phyloP scores from a whole-genome alignment of 345 rosid genomes.

The Lepidium africanum region DNA sequence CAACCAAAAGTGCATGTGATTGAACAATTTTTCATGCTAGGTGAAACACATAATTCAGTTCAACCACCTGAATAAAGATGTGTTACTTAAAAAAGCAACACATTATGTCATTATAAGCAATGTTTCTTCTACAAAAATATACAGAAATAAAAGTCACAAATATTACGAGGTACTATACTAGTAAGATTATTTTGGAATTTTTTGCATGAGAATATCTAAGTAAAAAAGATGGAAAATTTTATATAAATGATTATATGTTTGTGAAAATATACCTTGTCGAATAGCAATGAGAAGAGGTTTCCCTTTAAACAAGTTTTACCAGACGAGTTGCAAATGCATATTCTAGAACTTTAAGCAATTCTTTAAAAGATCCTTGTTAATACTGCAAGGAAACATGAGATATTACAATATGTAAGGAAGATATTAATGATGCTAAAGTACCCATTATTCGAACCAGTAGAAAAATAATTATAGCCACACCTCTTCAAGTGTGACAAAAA shows the following conservation, averaged over 20 bases:
- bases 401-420: background rate
- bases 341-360: conserved; percentile 61
- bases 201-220: background rate
- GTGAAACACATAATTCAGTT: conserved; percentile 69
- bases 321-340: conserved; percentile 86
- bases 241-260: background rate
- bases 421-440: conserved; percentile 35
- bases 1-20: background rate
- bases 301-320: conserved; percentile 88
- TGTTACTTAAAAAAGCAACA: conserved; percentile 32
- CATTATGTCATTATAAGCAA: conserved; percentile 42
- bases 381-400: background rate
- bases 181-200: conserved; percentile 31
- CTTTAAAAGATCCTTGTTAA: background rate
- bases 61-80: conserved; percentile 52
- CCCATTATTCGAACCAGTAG: conserved; percentile 71
- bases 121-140: conserved; percentile 61
- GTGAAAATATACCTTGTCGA: conserved; percentile 74
- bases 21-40: conserved; percentile 24
- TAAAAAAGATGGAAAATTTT: background rate
- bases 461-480: conserved; percentile 85
- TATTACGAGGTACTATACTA: conserved; percentile 69
- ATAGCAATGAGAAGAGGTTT: conserved; percentile 89
- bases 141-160: conserved; percentile 56
- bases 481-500: conserved; percentile 80